phyloP scores from a whole-genome alignment of 1,284 basidiomycete genomes.

The Ceratobasidium sp. region DNA sequence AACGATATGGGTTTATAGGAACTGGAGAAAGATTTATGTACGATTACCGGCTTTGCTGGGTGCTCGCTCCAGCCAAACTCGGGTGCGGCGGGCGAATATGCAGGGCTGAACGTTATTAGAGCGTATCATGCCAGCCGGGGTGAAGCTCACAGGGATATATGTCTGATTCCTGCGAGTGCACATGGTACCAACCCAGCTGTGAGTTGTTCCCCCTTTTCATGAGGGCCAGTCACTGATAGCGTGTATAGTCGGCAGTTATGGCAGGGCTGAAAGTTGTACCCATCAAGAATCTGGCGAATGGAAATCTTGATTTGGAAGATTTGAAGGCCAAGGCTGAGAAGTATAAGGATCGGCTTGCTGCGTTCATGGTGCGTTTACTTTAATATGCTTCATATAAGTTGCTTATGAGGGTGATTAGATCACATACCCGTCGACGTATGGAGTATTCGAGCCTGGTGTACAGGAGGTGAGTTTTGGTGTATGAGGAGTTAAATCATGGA shows the following conservation, averaged over 20 bases:
- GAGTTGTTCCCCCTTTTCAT: constrained; percentile 54
- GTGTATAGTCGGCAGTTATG: constrained; percentile 88
- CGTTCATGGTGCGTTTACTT: constrained; percentile 86
- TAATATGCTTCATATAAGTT: constrained; percentile 51
- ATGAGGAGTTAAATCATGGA: not conserved
- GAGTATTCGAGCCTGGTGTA: constrained; percentile 95
- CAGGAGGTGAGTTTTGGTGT: constrained; percentile 67
- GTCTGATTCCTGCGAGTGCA: constrained; percentile 94
- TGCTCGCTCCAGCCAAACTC: constrained; percentile 98
- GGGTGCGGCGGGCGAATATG: constrained; percentile 94
- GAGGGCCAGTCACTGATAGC: constrained; percentile 3
- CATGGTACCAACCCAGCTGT: constrained; percentile 97
- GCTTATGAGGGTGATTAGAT: constrained; percentile 64
- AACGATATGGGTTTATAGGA: no score
- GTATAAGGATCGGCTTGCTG: constrained; percentile 91
- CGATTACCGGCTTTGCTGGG: constrained; percentile 94
- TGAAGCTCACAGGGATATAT: constrained; percentile 89
- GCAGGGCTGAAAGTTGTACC: constrained; percentile 96
- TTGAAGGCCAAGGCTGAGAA: constrained; percentile 88
- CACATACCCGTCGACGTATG: constrained; percentile 96
- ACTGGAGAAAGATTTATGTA: constrained; percentile 90
- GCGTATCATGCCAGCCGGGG: constrained; percentile 94
- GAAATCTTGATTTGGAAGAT: constrained; percentile 90
- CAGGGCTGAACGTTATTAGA: constrained; percentile 92
- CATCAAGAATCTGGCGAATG: constrained; percentile 89